phyloP scores from a whole-genome alignment of 2,329 filamentous ascomycete genomes.

The Calonectria fujianensis region DNA sequence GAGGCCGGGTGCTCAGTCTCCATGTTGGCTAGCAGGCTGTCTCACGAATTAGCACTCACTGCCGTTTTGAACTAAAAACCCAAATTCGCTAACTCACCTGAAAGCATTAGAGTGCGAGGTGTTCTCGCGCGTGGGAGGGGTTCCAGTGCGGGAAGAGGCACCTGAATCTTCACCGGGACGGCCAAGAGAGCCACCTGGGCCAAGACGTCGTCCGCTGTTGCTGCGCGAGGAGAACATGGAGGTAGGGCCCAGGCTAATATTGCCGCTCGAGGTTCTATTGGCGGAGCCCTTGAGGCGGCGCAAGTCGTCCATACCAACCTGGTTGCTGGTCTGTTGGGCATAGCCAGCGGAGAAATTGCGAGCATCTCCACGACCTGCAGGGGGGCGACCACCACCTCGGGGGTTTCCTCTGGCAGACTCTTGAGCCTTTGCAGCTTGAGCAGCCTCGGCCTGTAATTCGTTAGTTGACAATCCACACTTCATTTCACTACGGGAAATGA shows the following conservation, averaged over 20 bases:
- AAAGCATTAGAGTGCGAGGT: constrained; percentile 91
- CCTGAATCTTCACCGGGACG: constrained; percentile 89
- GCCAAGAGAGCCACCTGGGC: constrained; percentile 82
- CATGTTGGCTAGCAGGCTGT: constrained; percentile 76
- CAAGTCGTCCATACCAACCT: constrained; percentile 93
- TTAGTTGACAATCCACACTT: constrained; percentile 50
- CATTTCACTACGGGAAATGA: constrained; percentile 34
- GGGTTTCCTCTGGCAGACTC: constrained; percentile 79
- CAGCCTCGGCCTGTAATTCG: constrained; percentile 76
- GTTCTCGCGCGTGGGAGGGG: constrained; percentile 79
- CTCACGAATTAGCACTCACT: constrained; percentile 25
- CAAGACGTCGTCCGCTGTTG: constrained; percentile 90
- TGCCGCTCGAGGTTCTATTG: constrained; percentile 76
- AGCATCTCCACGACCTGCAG: constrained; percentile 88
- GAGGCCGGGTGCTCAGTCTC: constrained; percentile 79
- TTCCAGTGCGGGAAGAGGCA: constrained; percentile 91
- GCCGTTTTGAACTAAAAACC: no score
- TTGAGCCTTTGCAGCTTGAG: constrained; percentile 86
- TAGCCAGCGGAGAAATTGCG: constrained; percentile 87
- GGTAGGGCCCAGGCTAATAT: constrained; percentile 84
- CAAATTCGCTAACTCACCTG: constrained; percentile 78
- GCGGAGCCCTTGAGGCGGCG: constrained; percentile 83
- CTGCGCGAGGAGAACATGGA: constrained; percentile 93
- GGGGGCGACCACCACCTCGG: constrained; percentile 82
- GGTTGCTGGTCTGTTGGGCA: constrained; percentile 85